Evolutionary conservation across 2,329 filamentous ascomycete genomes (phyloP).

Genomic region (Fusarium nisikadoi): DNA sequence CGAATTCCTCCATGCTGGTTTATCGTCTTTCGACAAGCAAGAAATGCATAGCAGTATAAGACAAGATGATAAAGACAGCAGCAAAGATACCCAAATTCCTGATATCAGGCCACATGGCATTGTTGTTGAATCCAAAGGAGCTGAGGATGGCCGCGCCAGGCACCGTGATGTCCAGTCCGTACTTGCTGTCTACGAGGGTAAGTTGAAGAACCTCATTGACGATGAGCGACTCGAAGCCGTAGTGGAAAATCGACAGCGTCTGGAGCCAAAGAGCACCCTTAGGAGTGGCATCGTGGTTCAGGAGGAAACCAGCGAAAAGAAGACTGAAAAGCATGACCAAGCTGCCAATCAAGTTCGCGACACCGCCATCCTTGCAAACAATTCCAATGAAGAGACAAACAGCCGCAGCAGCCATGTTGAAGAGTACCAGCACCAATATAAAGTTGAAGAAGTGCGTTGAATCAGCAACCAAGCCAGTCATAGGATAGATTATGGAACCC

Average conservation of each 20-base stretch:
- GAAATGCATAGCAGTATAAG: constrained; percentile 93
- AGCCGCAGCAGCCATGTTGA: constrained; percentile 92
- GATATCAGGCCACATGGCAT: constrained; percentile 86
- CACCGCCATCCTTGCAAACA: constrained; percentile 87
- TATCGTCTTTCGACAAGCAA: constrained; percentile 83
- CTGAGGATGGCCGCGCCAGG: constrained; percentile 94
- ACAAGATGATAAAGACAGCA: constrained; percentile 83
- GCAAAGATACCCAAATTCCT: constrained; percentile 85
- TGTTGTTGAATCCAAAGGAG: constrained; percentile 92
- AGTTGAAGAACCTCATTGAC: constrained; percentile 96
- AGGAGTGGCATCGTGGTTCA: constrained; percentile 95
- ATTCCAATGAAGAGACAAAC: constrained; percentile 98
- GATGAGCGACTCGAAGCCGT: constrained; percentile 94
- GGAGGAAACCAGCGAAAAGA: constrained; percentile 90
- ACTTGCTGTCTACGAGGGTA: constrained; percentile 91
- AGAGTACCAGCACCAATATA: constrained; percentile 89
- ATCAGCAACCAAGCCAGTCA: constrained; percentile 91
- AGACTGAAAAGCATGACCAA: constrained; percentile 98
- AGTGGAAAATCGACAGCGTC: constrained; percentile 96
- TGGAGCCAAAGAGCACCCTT: constrained; percentile 89
- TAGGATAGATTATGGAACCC: constrained; percentile 95
- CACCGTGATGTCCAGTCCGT: constrained; percentile 95
- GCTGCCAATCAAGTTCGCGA: constrained; percentile 93
- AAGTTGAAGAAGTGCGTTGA: constrained; percentile 90
- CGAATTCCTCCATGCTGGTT: constrained; percentile 39